A percentile compares a stretch with the other conserved stretches of the same genome.
phyloP scores from a whole-genome alignment of 2,329 filamentous ascomycete genomes.

The Acephala macrosclerotiorum region DNA sequence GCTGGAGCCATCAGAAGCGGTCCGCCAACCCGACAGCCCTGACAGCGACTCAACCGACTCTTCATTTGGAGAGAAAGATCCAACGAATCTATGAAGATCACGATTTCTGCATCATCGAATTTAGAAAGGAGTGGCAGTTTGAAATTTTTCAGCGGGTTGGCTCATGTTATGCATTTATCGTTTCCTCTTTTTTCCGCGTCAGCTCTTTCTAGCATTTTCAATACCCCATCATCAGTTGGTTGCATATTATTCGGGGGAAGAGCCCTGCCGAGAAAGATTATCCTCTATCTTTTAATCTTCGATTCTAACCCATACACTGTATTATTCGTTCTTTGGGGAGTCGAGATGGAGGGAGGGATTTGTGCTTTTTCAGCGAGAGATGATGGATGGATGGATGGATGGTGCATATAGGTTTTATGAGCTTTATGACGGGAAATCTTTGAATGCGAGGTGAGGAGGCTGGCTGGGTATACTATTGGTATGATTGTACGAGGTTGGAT shows the following conservation, averaged over 20 bases:
- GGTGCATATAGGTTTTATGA: constrained; percentile 38
- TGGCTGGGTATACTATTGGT: not conserved
- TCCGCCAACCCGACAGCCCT: constrained; percentile 34
- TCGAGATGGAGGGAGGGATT: constrained; percentile 3
- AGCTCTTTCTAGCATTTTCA: constrained; percentile 29
- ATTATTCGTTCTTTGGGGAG: constrained; percentile 12
- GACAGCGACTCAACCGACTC: constrained; percentile 37
- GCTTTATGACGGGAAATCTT: constrained; percentile 27
- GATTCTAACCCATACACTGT: not conserved
- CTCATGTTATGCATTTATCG: constrained; percentile 4
- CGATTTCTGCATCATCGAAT: not conserved
- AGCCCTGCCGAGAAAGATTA: not conserved
- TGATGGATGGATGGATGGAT: constrained; percentile 2
- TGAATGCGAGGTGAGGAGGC: not conserved
- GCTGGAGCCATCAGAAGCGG: constrained; percentile 31
- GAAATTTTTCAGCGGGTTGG: constrained; percentile 25
- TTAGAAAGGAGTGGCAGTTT: constrained; percentile 7
- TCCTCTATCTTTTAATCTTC: constrained; percentile 8
- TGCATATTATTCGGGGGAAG: constrained; percentile 21
- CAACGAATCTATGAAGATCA: not conserved
- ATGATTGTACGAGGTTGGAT: constrained; percentile 21
- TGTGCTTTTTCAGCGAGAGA: constrained; percentile 18
- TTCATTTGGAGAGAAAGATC: constrained; percentile 28
- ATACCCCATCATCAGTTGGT: constrained; percentile 35
- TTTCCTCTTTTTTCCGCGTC: constrained; percentile 4